These are phyloP conservation scores for Ophiostoma ulmi DNA, from an alignment of 2,329 filamentous ascomycete genomes.

Conservation along the genomic window DNA sequence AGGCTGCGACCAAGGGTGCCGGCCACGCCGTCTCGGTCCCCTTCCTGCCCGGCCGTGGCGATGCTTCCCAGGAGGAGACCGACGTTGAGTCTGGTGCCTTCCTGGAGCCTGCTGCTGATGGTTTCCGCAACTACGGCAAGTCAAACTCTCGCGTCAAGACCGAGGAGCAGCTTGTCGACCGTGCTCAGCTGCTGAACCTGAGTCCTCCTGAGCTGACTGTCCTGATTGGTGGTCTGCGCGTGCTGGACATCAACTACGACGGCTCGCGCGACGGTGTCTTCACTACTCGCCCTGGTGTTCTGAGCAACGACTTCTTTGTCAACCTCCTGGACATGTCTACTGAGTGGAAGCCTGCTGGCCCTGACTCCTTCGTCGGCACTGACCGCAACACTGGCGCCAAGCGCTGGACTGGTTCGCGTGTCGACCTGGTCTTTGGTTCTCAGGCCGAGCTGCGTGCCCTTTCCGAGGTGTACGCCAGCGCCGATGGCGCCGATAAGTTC, in stretches of 20 bases:
- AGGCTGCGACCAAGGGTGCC: constrained; percentile 44
- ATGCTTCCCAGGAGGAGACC: constrained; percentile 68
- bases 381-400: constrained; percentile 62
- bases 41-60: constrained; percentile 67
- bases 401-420: constrained; percentile 66
- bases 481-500: constrained; percentile 59
- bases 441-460: constrained; percentile 68
- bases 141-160: constrained; percentile 55
- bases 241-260: constrained; percentile 65
- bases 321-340: constrained; percentile 67
- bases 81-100: constrained; percentile 58
- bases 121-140: constrained; percentile 74
- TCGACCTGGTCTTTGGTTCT: constrained; percentile 65
- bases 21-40: constrained; percentile 50
- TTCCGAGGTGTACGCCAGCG: constrained; percentile 62
- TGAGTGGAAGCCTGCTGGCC: constrained; percentile 53
- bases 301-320: constrained; percentile 78
- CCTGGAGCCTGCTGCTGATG: constrained; percentile 66
- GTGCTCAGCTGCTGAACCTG: constrained; percentile 64
- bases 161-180: constrained; percentile 68
- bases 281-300: constrained; percentile 60
- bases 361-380: constrained; percentile 56
- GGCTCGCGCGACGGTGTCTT: constrained; percentile 63
- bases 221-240: constrained; percentile 66
- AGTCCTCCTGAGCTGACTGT: constrained; percentile 66